Evolutionary conservation across 169 alveolate genomes (phyloP).

Genomic region (Amoebophrya sp.): DNA sequence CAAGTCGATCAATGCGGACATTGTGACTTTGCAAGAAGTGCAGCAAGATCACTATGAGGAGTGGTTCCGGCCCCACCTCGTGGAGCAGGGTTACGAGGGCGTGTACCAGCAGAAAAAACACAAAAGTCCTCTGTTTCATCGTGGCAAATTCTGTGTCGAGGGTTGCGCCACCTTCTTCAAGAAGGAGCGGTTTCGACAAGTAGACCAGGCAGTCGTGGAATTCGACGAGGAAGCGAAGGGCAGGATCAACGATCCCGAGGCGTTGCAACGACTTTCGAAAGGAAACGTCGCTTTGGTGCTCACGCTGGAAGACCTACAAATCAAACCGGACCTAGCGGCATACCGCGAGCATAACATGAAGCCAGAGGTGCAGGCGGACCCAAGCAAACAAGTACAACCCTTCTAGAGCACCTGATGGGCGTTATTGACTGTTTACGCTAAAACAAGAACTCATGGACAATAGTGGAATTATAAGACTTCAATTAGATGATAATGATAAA

Average conservation of each 20-base stretch:
- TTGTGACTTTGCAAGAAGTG: constrained; percentile 52
- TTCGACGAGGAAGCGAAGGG: constrained; percentile 55
- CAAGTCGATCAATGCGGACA: constrained; percentile 46
- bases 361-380: no score
- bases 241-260: constrained; percentile 40
- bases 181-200: constrained; percentile 53
- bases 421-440: no score
- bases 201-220: constrained; percentile 56
- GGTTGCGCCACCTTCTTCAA: constrained; percentile 65
- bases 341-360: no score
- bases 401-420: no score
- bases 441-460: no score
- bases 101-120: not conserved
- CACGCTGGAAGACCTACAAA: constrained; percentile 54
- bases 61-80: constrained; percentile 53
- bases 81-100: constrained; percentile 9
- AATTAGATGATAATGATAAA: no score
- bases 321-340: no score
- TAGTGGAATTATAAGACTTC: no score
- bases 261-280: constrained; percentile 54
- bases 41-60: constrained; percentile 60
- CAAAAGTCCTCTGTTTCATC: not conserved
- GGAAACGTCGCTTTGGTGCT: constrained; percentile 61
- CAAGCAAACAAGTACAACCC: no score
- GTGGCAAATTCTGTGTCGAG: constrained; percentile 54